Percentiles rank a stretch among this genome's conserved stretches.
Evolutionary conservation across 139 green algal species (phyloP).

Genomic region (Closterium sp.): DNA sequence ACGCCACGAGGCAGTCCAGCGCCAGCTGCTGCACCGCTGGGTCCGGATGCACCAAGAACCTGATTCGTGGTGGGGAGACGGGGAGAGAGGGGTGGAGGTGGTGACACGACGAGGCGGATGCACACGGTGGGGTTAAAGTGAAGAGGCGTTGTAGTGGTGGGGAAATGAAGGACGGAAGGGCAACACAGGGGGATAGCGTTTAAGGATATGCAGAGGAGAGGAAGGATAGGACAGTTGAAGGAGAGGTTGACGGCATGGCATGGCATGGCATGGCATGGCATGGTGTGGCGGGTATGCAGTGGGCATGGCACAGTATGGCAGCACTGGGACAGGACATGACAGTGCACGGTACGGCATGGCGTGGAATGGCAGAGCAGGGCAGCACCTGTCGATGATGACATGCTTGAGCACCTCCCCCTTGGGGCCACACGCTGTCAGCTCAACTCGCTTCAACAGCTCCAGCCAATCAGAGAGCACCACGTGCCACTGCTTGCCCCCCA

Average conservation of each 20-base stretch:
- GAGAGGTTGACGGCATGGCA: too few species aligned
- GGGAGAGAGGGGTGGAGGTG: not conserved
- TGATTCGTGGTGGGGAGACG: not conserved
- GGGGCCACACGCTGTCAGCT: not conserved
- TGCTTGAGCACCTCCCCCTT: not conserved
- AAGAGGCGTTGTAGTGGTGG: too few species aligned
- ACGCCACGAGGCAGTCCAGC: slow-evolving; percentile 12
- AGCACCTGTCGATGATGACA: not conserved
- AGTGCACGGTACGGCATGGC: too few species aligned
- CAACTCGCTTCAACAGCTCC: not conserved
- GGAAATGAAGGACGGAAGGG: too few species aligned
- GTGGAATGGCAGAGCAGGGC: too few species aligned
- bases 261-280: too few species aligned
- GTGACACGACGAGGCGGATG: not conserved
- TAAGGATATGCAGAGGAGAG: not conserved
- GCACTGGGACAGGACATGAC: too few species aligned
- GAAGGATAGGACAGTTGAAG: not conserved
- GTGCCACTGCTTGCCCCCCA: not conserved
- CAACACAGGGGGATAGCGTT: not conserved
- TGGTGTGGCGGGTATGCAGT: too few species aligned
- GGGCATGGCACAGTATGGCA: too few species aligned
- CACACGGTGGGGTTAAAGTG: too few species aligned
- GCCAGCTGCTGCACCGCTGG: slow-evolving; percentile 14
- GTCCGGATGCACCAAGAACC: slow-evolving; percentile 3
- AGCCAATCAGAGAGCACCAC: slow-evolving; percentile 2